These are phyloP conservation scores for Clavariopsis aquatica DNA, from an alignment of 495 filamentous ascomycete species.

Conservation along the genomic window DNA sequence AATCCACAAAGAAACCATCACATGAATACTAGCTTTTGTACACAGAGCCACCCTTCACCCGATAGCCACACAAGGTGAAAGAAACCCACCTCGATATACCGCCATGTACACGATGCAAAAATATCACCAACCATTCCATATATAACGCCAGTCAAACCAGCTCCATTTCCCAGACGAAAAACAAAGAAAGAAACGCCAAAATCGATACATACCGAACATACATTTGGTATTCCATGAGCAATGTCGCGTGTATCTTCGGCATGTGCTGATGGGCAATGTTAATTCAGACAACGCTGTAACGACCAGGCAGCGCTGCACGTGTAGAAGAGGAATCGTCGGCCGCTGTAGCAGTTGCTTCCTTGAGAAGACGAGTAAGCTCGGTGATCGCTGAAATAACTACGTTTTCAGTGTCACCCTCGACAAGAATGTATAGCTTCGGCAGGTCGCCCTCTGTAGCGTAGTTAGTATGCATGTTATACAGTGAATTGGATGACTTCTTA, in stretches of 20 bases:
- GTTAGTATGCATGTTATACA: background rate
- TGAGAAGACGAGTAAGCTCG: constrained; percentile 82
- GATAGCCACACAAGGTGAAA: no score
- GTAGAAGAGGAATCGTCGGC: constrained; percentile 84
- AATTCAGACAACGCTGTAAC: constrained; percentile 81
- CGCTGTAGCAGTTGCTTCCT: constrained; percentile 73
- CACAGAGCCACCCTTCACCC: no score
- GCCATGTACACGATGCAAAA: no score
- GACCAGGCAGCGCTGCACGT: constrained; percentile 68
- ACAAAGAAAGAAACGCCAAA: background rate
- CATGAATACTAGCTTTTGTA: no score
- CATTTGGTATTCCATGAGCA: background rate
- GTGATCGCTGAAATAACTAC: constrained; percentile 89
- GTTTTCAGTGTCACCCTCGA: constrained; percentile 94
- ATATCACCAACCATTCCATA: background rate
- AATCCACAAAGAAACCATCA: no score
- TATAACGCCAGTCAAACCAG: background rate
- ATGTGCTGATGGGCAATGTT: background rate
- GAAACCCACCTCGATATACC: no score
- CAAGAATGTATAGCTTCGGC: constrained; percentile 93
- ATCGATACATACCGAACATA: background rate
- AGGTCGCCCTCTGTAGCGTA: constrained; percentile 60
- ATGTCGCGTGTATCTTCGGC: no score
- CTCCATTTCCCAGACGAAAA: background rate
- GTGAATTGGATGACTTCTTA: background rate